Conservation (phyloP, 2,329 filamentous ascomycete species). For the Cladobotryum protrusum region DNA sequence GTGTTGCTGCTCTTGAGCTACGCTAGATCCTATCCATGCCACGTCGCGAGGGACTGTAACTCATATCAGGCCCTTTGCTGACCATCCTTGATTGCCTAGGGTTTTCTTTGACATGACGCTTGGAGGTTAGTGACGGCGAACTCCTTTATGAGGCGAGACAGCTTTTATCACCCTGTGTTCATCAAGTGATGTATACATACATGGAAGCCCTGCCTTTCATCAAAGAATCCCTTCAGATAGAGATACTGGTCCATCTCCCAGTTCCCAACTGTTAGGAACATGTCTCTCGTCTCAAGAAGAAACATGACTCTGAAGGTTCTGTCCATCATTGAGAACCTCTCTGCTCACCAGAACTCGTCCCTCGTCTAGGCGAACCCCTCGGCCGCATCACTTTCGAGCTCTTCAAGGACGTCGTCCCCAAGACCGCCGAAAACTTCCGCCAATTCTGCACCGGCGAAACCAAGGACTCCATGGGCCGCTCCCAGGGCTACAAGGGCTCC, state of each 20-base stretch:
- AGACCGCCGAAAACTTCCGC: conserved; percentile 93
- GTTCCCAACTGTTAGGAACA: no score
- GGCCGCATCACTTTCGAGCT: conserved; percentile 88
- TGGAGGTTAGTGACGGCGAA: conserved; percentile 52
- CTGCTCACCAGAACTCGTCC: not conserved
- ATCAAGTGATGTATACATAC: not conserved
- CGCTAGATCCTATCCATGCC: no score
- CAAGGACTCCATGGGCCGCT: conserved; percentile 67
- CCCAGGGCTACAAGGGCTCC: conserved; percentile 89
- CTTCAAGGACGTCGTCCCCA: conserved; percentile 75
- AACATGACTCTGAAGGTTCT: no score
- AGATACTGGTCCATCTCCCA: no score
- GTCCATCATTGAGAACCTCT: not conserved
- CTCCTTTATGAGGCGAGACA: not conserved
- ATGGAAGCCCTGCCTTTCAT: not conserved
- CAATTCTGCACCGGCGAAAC: conserved; percentile 94
- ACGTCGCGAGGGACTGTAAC: no score
- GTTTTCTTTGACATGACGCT: conserved; percentile 76
- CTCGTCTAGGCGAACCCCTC: conserved; percentile 66
- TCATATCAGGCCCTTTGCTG: no score
- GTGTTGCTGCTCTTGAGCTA: not conserved
- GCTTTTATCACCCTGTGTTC: no score
- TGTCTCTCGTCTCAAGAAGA: no score
- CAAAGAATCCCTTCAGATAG: not conserved
- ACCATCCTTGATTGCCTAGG: conserved; percentile 21